These are phyloP conservation scores for Thelonectria blattea DNA, from an alignment of 2,329 filamentous ascomycete genomes.

Conservation along the genomic window DNA sequence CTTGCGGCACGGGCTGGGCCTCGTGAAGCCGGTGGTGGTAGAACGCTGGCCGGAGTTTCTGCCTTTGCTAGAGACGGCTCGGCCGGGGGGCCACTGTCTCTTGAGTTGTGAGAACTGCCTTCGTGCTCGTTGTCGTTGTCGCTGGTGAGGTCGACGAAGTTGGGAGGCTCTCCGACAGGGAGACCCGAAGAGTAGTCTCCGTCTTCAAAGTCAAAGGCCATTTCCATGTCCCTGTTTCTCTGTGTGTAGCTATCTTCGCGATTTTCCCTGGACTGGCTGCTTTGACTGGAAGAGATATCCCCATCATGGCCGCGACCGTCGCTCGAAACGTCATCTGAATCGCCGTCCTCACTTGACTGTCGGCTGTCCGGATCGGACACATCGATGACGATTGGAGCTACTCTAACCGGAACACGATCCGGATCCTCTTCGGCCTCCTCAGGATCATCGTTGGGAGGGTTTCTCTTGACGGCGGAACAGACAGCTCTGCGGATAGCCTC, in stretches of 20 bases:
- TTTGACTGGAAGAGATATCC: neutral
- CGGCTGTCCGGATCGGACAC: too few relatives aligned
- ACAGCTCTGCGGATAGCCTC: conserved; percentile 5
- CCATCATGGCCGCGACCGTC: neutral
- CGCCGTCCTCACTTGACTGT: too few relatives aligned
- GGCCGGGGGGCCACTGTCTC: neutral
- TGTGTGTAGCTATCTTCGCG: neutral
- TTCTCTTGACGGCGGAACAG: neutral
- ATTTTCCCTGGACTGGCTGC: too few relatives aligned
- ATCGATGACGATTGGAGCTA: neutral
- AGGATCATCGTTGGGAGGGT: neutral
- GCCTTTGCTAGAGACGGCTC: conserved; percentile 17
- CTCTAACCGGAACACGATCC: neutral
- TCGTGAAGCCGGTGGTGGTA: neutral
- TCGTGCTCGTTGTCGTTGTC: neutral
- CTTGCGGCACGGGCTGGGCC: too few relatives aligned
- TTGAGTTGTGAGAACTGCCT: too few relatives aligned
- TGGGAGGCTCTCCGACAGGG: neutral
- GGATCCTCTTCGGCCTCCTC: neutral
- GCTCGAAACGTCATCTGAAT: neutral
- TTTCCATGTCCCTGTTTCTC: neutral
- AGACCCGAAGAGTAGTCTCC: neutral
- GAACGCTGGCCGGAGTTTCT: conserved; percentile 7
- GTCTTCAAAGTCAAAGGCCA: conserved; percentile 3
- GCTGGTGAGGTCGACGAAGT: conserved; percentile 11